Base-by-base conservation (phyloP, 352 stramenopile genomes). In the Phytopythium boreale region DNA sequence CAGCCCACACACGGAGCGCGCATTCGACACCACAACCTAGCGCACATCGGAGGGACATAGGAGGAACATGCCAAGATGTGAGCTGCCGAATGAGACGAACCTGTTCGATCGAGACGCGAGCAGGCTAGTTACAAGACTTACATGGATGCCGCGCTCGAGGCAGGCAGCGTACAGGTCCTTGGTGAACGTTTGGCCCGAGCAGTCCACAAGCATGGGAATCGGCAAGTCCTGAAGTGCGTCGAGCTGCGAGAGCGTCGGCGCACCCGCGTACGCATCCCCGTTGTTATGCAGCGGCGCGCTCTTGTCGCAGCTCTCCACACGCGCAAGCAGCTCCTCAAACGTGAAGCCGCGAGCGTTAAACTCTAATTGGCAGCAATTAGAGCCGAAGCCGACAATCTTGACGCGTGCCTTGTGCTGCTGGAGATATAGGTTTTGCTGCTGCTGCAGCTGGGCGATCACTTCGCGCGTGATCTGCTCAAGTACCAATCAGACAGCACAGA, bases 131-230 rank as follows among this genome's bases (percentile, higher is more conserved):
- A n/a, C 10, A 9, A 43, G 8, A 60, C 64, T 36, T 62, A 70
- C 74, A 61, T 90, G 82, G 53, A 92, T 88, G 17, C 80, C 82
- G 19, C 79, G 83, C 29, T 85, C 80, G 52, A 90, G 83, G 63
- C 82, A 91, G 22, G 70, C 69, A 15, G 70, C 51, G 63, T 90
- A 91, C 19, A 93, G 65, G 24, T 84, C 70, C 56, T 83, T 67
- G 1, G 80, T 85, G 47, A 67, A 72, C 0, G 68, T 43, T 7
- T 90, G 78, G 4, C 79, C 84, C 12, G 84, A 91, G 70, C 84
- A 93, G 68, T 93, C 84, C 26, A 91, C 68, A 3, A 91, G 61
- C 34, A 93, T 86, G 1, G 84, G 82, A 36, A 87, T 90, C 4
- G 84, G 75, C n/a, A 88, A 61, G 57, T 93, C 82, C 56, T 91